phyloP scores from a whole-genome alignment of 169 alveolate species.

The Miamiensis avidus region DNA sequence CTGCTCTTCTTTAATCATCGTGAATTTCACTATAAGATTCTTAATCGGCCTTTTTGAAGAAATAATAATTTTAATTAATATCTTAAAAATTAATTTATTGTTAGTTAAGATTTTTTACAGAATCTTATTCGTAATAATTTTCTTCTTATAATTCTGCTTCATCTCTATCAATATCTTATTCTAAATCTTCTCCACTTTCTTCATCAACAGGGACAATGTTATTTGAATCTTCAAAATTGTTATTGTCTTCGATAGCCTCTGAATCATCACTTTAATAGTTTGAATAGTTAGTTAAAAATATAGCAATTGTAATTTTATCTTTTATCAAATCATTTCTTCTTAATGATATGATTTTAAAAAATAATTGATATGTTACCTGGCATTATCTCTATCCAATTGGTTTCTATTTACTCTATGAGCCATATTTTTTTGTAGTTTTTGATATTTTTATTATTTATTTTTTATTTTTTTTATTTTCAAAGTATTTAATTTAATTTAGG shows the following conservation, averaged over 20 bases:
- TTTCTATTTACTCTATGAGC: neutral
- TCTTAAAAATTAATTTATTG: too few relatives aligned
- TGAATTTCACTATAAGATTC: slow-evolving; percentile 65
- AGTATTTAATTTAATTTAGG: too few relatives aligned
- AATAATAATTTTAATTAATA: too few relatives aligned
- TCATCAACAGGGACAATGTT: slow-evolving; percentile 51
- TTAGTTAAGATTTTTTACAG: slow-evolving; percentile 15
- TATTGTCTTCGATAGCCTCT: slow-evolving; percentile 24
- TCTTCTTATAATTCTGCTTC: slow-evolving; percentile 69
- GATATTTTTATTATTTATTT: too few relatives aligned
- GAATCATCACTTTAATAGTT: neutral
- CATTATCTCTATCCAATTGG: neutral
- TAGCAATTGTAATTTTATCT: too few relatives aligned
- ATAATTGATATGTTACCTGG: neutral
- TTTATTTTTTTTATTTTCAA: too few relatives aligned
- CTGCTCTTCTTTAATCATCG: slow-evolving; percentile 67
- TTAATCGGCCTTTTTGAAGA: slow-evolving; percentile 55
- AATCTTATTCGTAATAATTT: slow-evolving; percentile 80
- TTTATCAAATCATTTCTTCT: too few relatives aligned
- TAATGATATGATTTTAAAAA: too few relatives aligned
- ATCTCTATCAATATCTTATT: slow-evolving; percentile 72
- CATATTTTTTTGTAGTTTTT: too few relatives aligned
- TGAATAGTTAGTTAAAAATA: too few relatives aligned
- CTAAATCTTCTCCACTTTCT: slow-evolving; percentile 44
- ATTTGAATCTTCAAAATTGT: slow-evolving; percentile 44